Evolutionary conservation across 2,329 filamentous ascomycete genomes (phyloP).

Genomic region (Beauveria brongniartii): DNA sequence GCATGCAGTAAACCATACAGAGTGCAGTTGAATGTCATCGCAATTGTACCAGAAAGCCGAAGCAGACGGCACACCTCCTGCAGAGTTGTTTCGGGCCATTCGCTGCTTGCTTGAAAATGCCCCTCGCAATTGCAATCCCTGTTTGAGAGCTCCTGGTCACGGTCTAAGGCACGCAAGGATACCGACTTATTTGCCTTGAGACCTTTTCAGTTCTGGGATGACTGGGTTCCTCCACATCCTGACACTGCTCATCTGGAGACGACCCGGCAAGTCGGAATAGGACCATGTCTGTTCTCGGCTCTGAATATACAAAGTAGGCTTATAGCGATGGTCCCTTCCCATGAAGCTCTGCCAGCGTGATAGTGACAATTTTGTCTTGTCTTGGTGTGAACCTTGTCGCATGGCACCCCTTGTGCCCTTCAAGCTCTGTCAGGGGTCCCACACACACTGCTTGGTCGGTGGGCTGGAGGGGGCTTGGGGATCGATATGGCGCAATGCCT

Average conservation of each 20-base stretch:
- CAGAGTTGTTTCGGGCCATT: background rate
- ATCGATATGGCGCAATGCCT: constrained; percentile 11
- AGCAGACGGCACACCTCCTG: background rate
- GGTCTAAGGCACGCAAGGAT: too few species aligned
- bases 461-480: constrained; percentile 2
- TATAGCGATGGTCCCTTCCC: background rate
- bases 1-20: background rate
- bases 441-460: constrained; percentile 2
- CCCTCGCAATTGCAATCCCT: background rate
- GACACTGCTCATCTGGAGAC: background rate
- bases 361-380: background rate
- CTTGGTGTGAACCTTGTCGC: background rate
- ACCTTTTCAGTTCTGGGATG: background rate
- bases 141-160: background rate
- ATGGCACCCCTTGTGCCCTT: background rate
- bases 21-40: constrained; percentile 6
- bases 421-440: background rate
- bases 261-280: background rate
- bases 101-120: background rate
- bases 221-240: background rate
- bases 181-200: background rate
- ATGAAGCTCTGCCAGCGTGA: background rate
- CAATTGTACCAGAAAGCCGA: background rate
- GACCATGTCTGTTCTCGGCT: background rate
- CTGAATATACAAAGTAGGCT: too few species aligned